Conservation (phyloP, 2,329 filamentous ascomycete genomes). For the Tothia fuscella region DNA sequence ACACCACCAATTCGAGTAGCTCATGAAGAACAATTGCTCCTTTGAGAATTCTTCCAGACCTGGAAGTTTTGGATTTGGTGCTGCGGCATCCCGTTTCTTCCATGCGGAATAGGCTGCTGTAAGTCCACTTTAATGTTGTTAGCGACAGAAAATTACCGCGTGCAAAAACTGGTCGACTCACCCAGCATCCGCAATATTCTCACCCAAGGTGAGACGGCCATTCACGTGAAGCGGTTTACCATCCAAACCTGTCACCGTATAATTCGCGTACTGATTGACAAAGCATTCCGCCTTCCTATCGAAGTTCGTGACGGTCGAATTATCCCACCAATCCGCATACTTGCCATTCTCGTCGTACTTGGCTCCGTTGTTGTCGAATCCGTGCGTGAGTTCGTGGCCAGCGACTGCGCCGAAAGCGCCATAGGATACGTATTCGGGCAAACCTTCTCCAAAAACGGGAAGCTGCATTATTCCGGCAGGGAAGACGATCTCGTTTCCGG, state of each 20-base stretch:
- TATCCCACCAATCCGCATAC: slow-evolving; percentile 57
- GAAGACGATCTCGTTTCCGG: slow-evolving; percentile 56
- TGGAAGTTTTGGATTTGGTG: slow-evolving; percentile 19
- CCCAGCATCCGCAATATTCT: slow-evolving; percentile 64
- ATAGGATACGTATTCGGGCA: slow-evolving; percentile 55
- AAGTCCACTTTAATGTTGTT: too few species aligned
- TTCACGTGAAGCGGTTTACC: slow-evolving; percentile 47
- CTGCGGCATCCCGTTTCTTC: slow-evolving; percentile 42
- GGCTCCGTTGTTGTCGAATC: slow-evolving; percentile 54
- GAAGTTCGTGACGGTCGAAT: slow-evolving; percentile 47
- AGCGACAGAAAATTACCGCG: too few species aligned
- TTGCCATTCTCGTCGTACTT: slow-evolving; percentile 54
- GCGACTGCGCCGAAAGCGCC: slow-evolving; percentile 56
- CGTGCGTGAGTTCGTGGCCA: slow-evolving; percentile 59
- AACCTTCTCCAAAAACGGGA: slow-evolving; percentile 50
- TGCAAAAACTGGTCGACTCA: too few species aligned
- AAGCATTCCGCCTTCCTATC: slow-evolving; percentile 51
- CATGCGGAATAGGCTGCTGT: slow-evolving; percentile 52
- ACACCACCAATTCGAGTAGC: slow-evolving; percentile 55
- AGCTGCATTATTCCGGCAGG: slow-evolving; percentile 59
- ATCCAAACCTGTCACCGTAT: slow-evolving; percentile 44
- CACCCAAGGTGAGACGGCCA: slow-evolving; percentile 50
- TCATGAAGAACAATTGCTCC: slow-evolving; percentile 59
- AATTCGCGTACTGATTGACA: slow-evolving; percentile 53
- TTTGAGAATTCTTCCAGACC: slow-evolving; percentile 49